Evolutionary conservation across 78 protist species (phyloP).

Genomic region (Diacronema lutheri): DNA sequence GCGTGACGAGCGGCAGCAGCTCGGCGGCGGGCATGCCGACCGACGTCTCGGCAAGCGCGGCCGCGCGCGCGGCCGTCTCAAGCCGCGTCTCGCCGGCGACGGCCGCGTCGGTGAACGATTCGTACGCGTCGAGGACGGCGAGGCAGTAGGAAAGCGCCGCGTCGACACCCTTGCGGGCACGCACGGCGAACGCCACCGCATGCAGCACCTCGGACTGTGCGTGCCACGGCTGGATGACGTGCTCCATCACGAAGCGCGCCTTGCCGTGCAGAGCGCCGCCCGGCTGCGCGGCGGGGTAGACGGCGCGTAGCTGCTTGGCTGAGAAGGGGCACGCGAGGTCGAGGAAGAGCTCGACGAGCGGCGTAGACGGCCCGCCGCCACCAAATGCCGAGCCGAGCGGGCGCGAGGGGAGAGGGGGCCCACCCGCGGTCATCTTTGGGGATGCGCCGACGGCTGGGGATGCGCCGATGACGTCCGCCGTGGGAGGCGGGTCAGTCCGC

Average conservation of each 20-base stretch:
- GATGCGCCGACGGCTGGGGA: too few relatives aligned
- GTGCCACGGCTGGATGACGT: conserved; percentile 42
- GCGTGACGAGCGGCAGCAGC: not conserved
- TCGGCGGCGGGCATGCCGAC: not conserved
- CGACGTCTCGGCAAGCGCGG: not conserved
- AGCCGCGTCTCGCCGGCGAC: not conserved
- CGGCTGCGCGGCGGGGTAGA: too few relatives aligned
- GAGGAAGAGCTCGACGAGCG: not conserved
- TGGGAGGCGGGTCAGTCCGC: too few relatives aligned
- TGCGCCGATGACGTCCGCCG: too few relatives aligned
- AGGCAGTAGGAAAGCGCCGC: not conserved
- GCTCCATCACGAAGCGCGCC: not conserved
- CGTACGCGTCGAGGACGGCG: not conserved
- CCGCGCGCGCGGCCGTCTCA: not conserved
- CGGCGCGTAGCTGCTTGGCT: not conserved
- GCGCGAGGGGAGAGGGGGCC: too few relatives aligned
- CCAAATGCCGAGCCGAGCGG: too few relatives aligned
- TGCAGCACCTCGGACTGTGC: conserved; percentile 7
- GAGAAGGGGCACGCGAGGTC: conserved; percentile 30
- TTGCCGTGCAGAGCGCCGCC: not conserved
- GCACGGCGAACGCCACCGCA: conserved; percentile 3
- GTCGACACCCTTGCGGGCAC: not conserved
- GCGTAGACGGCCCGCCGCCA: too few relatives aligned
- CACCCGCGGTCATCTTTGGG: too few relatives aligned
- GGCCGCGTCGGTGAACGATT: not conserved